Percentiles rank a stretch among this genome's conserved stretches.
Conservation (phyloP, 805 yeast genomes). For the Candida manassasensis region DNA sequence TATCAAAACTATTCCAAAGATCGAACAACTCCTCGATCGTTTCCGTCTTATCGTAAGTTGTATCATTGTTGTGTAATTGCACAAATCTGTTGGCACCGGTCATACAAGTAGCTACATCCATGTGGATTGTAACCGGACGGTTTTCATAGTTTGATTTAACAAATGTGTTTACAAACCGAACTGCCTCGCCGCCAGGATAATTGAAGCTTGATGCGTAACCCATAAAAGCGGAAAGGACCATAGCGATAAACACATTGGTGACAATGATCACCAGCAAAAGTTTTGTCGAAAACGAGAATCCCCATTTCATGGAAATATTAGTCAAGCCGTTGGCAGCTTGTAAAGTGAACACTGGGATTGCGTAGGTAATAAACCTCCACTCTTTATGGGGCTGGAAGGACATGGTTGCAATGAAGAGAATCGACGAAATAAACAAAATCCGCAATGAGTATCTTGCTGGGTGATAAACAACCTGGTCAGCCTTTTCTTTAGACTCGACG, state of each 20-base stretch:
- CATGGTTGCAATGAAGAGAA: conserved; percentile 55
- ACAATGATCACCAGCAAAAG: conserved; percentile 23
- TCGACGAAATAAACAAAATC: conserved; percentile 46
- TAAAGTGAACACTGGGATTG: conserved; percentile 63
- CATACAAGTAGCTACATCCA: conserved; percentile 82
- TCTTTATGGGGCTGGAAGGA: conserved; percentile 90
- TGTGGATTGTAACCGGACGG: conserved; percentile 46
- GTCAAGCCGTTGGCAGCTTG: conserved; percentile 61
- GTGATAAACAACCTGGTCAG: conserved; percentile 18
- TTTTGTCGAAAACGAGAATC: conserved; percentile 19
- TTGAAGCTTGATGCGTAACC: conserved; percentile 64
- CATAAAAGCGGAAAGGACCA: conserved; percentile 45
- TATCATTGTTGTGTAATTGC: conserved; percentile 40
- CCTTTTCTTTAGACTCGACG: conserved; percentile 13
- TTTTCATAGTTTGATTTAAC: conserved; percentile 19
- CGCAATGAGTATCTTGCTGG: conserved; percentile 35
- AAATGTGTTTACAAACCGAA: conserved; percentile 46
- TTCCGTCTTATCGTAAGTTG: conserved; percentile 77
- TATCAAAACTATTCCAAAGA: conserved; percentile 26
- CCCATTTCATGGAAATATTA: conserved; percentile 16
- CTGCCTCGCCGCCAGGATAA: conserved; percentile 87
- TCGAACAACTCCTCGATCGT: conserved; percentile 27
- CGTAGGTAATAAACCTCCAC: conserved; percentile 83
- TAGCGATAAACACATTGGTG: conserved; percentile 22
- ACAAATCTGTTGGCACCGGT: conserved; percentile 79